These are phyloP conservation scores for Phytophthora syringae DNA, from an alignment of 352 stramenopile species.

Conservation along the genomic window DNA sequence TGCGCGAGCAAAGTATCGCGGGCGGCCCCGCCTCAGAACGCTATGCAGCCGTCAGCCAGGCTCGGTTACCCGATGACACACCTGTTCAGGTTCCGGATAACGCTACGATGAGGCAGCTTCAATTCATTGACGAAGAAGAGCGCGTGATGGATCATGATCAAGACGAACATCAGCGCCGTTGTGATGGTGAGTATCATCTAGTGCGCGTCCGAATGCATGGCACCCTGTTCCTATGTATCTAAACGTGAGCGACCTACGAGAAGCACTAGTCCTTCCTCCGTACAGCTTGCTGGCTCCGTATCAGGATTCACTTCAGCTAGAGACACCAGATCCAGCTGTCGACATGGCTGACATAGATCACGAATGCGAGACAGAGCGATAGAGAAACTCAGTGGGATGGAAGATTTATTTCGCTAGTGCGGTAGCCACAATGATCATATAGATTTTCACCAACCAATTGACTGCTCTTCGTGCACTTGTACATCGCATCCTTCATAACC, in stretches of 20 bases:
- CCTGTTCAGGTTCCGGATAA: neutral
- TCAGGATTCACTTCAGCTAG: neutral
- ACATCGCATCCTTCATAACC: slow-evolving; percentile 3
- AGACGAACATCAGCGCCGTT: neutral
- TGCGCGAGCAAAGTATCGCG: neutral
- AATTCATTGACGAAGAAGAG: slow-evolving; percentile 1
- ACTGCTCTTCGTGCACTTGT: slow-evolving; percentile 2
- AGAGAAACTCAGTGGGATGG: neutral
- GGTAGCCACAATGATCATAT: slow-evolving; percentile 16
- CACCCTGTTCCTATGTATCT: neutral
- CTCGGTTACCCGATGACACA: neutral
- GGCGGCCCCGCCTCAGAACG: neutral
- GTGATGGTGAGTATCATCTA: neutral
- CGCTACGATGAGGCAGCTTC: slow-evolving; percentile 1
- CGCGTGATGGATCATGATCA: neutral
- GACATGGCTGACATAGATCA: slow-evolving; percentile 8
- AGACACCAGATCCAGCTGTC: neutral
- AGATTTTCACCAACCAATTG: slow-evolving; percentile 6
- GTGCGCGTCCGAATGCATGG: neutral
- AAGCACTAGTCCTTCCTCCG: neutral
- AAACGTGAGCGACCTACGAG: neutral
- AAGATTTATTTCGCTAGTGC: slow-evolving; percentile 11
- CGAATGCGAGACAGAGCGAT: neutral
- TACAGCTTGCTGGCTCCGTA: slow-evolving; percentile 6
- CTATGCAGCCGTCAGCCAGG: slow-evolving; percentile 1